Conservation (phyloP, 1,139 yeast species). For the Magnusiomyces sp. region DNA sequence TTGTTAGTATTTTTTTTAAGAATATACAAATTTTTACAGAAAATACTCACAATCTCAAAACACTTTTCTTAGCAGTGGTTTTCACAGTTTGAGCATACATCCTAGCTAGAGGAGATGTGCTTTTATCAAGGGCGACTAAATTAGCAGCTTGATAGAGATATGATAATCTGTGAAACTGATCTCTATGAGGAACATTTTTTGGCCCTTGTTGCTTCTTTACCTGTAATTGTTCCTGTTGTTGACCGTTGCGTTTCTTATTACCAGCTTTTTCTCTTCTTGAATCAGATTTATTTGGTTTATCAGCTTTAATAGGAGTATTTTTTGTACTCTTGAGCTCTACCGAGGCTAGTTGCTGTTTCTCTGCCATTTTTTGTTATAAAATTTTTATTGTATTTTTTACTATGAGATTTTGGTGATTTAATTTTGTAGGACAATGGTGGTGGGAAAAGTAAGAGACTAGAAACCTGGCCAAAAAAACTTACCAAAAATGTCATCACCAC, state of each 20-base stretch:
- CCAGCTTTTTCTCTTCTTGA: no score
- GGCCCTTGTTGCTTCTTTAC: conserved; percentile 3
- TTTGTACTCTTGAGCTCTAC: no score
- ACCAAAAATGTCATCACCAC: not conserved
- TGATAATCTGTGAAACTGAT: conserved; percentile 51
- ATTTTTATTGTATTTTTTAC: no score
- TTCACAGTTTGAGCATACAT: conserved; percentile 34
- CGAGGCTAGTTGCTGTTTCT: no score
- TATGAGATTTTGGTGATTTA: no score
- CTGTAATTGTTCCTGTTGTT: conserved; percentile 1
- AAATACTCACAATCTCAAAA: conserved; percentile 39
- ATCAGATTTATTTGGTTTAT: not conserved
- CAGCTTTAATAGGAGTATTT: not conserved
- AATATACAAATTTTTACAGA: no score
- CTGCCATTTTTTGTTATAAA: no score
- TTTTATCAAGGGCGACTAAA: conserved; percentile 20
- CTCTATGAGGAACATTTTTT: conserved; percentile 41
- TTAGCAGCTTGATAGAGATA: conserved; percentile 47
- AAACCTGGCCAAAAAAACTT: no score
- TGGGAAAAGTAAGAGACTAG: no score
- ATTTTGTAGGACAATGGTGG: no score
- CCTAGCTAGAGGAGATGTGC: conserved; percentile 30
- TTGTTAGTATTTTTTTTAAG: not conserved
- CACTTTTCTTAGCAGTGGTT: conserved; percentile 54
- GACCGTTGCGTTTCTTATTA: no score